Evolutionary conservation across 306 rosid species (phyloP).

Genomic region (Vicia faba): DNA sequence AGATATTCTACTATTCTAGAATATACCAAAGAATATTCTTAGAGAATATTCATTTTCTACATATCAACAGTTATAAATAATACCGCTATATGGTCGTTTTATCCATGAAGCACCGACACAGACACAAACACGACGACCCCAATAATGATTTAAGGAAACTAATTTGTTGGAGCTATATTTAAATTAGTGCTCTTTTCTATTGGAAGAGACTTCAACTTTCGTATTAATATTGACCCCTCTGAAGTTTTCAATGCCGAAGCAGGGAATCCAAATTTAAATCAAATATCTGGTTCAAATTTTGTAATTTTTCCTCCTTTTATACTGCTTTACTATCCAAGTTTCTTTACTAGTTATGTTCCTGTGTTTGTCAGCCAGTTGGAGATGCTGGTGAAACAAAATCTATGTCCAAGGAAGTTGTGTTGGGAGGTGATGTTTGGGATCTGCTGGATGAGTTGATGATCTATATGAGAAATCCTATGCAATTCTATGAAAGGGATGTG

Average conservation of each 20-base stretch:
- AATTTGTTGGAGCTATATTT: constrained; percentile 27
- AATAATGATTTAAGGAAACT: not conserved
- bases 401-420: constrained; percentile 87
- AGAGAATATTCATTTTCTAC: too few relatives aligned
- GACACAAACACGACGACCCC: too few relatives aligned
- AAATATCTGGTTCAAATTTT: constrained; percentile 10
- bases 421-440: constrained; percentile 99
- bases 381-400: constrained; percentile 80
- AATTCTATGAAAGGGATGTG: constrained; percentile 84
- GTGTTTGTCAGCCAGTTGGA: constrained; percentile 73
- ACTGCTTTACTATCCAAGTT: constrained; percentile 10
- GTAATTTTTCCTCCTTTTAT: constrained; percentile 15
- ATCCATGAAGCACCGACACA: too few relatives aligned
- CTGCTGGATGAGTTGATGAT: constrained; percentile 97
- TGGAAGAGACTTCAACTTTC: constrained; percentile 21
- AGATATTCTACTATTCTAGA: too few relatives aligned
- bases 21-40: too few relatives aligned
- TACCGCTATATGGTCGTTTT: not conserved
- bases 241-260: constrained; percentile 14
- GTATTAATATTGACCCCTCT: constrained; percentile 7
- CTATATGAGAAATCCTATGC: constrained; percentile 99
- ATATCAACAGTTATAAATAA: not conserved
- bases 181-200: constrained; percentile 12
- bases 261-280: constrained; percentile 26
- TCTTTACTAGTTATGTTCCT: constrained; percentile 30